These are phyloP conservation scores for Pichia manshurica DNA, from an alignment of 805 yeast species.

Conservation along the genomic window DNA sequence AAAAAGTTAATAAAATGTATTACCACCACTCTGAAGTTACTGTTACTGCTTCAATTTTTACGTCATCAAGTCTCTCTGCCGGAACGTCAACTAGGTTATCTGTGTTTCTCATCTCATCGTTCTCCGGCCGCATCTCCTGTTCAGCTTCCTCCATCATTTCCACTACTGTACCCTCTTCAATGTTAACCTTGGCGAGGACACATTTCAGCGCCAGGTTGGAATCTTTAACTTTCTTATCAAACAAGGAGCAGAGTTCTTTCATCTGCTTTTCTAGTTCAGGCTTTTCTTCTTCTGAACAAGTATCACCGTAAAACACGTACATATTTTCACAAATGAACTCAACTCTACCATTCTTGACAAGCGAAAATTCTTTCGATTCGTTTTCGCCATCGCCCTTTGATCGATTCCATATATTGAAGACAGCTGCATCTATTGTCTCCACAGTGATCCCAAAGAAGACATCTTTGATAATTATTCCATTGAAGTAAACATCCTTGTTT, in stretches of 20 bases:
- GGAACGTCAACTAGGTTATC: not conserved
- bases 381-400: not conserved
- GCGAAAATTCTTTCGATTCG: not conserved
- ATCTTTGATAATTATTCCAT: slow-evolving; percentile 51
- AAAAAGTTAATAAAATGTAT: not conserved
- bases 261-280: slow-evolving; percentile 40
- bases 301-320: slow-evolving; percentile 15
- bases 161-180: slow-evolving; percentile 30
- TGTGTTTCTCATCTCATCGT: no score
- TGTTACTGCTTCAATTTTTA: slow-evolving; percentile 7
- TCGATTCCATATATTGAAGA: slow-evolving; percentile 11
- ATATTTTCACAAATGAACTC: slow-evolving; percentile 23
- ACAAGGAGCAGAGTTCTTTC: slow-evolving; percentile 33
- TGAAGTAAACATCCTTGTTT: slow-evolving; percentile 30
- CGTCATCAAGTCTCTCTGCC: not conserved
- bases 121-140: not conserved
- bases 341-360: slow-evolving; percentile 11
- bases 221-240: slow-evolving; percentile 32
- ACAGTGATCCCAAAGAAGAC: slow-evolving; percentile 48
- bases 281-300: slow-evolving; percentile 14
- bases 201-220: slow-evolving; percentile 47
- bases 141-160: slow-evolving; percentile 16
- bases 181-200: slow-evolving; percentile 39
- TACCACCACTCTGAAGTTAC: slow-evolving; percentile 11
- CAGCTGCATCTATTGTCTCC: slow-evolving; percentile 35